Base-by-base conservation (phyloP, 2,329 filamentous ascomycete genomes). In the Samsoniella hepiali region DNA sequence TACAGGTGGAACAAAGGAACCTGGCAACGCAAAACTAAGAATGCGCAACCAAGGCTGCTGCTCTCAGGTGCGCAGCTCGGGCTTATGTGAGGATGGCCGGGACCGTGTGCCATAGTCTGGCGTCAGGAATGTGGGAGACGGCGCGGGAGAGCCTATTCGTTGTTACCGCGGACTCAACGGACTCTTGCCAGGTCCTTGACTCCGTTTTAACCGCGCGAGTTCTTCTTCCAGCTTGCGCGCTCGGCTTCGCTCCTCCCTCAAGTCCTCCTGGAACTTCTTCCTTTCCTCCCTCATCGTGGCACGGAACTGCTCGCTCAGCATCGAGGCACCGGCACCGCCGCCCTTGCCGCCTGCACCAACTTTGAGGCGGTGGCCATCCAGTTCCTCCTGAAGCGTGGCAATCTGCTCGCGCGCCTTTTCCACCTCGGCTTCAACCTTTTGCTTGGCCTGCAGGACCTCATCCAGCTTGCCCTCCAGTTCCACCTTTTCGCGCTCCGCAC, bases 301-400 rank as follows among this genome's bases (percentile, higher is more conserved):
- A 55, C 82, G 73, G 74, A 84, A 84, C 72, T 84, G 82, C 73
- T 84, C 82, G 70, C 82, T 84, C 66, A 84, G 75, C 77, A 84
- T 78, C 9, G 76, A 77, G 13, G 82, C 82, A 2, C 82, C 82
- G 0, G 76, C 75, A 6, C 79, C 75, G 3, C 74, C 73, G 7
- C 70, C 72, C 3, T 72, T 70, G 17, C 72, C 73, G 17, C 72
- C 74, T 13, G 70, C 70, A 2, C 71, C 74, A 6, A 74, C 78
- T 74, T 77, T 81, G 66, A 84, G 75, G 62, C 77, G 74, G 72
- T 82, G 81, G 40, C 72, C 73, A 61, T 84, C 82, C n/a, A 84
- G 76, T 68, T 82, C 77, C 65, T 84, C 82, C 66, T 82, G 77
- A 54, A 84, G 74, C 68, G 75, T 75, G 32, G 73, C 67, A 57